These are phyloP conservation scores for Chytridiales sp. DNA, from an alignment of 371 early-diverging fungal genomes.

Conservation along the genomic window DNA sequence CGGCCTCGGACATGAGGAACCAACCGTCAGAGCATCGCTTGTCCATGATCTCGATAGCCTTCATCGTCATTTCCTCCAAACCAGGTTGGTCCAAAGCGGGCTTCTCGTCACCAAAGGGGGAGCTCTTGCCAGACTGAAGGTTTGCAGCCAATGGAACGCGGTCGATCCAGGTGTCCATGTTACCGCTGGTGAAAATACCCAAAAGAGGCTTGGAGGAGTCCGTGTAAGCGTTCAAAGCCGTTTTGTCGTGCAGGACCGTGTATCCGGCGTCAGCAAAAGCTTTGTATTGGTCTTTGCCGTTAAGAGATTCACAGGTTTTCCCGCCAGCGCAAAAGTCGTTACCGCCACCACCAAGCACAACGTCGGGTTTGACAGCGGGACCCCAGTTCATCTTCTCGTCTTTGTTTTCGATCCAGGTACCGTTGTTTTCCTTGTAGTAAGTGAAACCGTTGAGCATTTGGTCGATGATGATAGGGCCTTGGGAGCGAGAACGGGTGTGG, in stretches of 20 bases:
- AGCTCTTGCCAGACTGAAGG: constrained; percentile 58
- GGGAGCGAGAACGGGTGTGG: constrained; percentile 61
- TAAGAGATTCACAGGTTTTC: constrained; percentile 47
- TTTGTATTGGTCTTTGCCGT: constrained; percentile 59
- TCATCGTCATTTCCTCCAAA: constrained; percentile 67
- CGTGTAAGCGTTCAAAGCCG: constrained; percentile 52
- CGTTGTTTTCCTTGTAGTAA: constrained; percentile 8
- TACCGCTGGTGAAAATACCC: constrained; percentile 64
- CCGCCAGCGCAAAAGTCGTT: constrained; percentile 16
- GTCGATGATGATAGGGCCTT: constrained; percentile 59
- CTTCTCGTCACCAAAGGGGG: constrained; percentile 47
- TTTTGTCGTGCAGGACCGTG: constrained; percentile 57
- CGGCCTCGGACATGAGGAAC: constrained; percentile 77
- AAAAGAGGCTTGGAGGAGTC: constrained; percentile 58
- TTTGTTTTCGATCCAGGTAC: constrained; percentile 4
- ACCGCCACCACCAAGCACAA: constrained; percentile 59
- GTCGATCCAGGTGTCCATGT: constrained; percentile 73
- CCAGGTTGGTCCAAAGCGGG: constrained; percentile 64
- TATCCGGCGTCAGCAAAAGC: constrained; percentile 58
- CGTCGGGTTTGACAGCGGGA: constrained; percentile 62
- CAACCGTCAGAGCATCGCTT: constrained; percentile 64
- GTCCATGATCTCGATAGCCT: constrained; percentile 48
- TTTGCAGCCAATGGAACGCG: too few species aligned
- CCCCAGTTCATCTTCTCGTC: constrained; percentile 20
- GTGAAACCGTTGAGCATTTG: constrained; percentile 61